Percentiles rank a stretch among this genome's conserved stretches.
These are phyloP conservation scores for Hyparrhenia diplandra DNA, from an alignment of 176 grass and related monocot species.

Conservation along the genomic window DNA sequence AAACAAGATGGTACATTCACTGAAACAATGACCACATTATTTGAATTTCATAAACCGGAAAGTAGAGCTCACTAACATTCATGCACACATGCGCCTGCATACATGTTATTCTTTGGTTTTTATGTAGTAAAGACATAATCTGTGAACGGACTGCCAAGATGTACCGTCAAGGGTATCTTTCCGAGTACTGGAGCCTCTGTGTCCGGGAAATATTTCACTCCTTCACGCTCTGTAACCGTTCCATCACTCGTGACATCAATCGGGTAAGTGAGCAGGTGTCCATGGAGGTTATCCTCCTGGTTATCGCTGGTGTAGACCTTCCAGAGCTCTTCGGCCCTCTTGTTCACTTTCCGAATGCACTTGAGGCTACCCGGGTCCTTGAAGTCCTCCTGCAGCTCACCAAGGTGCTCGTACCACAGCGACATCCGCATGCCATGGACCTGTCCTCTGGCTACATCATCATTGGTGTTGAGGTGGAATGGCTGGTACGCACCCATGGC, in stretches of 20 bases:
- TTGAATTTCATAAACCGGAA: no score
- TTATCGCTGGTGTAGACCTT: conserved; percentile 46
- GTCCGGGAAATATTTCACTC: conserved; percentile 56
- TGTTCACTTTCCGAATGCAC: conserved; percentile 63
- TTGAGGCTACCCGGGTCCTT: conserved; percentile 43
- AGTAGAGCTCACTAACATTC: no score
- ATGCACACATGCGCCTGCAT: no score
- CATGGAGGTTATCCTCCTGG: conserved; percentile 53
- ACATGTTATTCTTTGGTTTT: no score
- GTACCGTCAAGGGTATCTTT: no score
- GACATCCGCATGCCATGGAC: conserved; percentile 82
- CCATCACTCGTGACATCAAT: conserved; percentile 39
- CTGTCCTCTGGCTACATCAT: conserved; percentile 58
- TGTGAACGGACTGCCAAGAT: no score
- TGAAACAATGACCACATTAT: no score
- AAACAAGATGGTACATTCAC: no score
- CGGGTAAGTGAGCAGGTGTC: conserved; percentile 72
- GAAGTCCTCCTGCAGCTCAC: conserved; percentile 59
- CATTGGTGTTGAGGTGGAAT: conserved; percentile 38
- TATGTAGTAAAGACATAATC: no score
- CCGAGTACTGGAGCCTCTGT: conserved; percentile 59
- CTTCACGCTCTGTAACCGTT: conserved; percentile 46
- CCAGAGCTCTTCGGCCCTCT: conserved; percentile 67
- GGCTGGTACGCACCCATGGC: conserved; percentile 83
- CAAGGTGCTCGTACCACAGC: conserved; percentile 82